Conservation (phyloP, 2,329 filamentous ascomycete species). For the Cladophialophora chaetospira region DNA sequence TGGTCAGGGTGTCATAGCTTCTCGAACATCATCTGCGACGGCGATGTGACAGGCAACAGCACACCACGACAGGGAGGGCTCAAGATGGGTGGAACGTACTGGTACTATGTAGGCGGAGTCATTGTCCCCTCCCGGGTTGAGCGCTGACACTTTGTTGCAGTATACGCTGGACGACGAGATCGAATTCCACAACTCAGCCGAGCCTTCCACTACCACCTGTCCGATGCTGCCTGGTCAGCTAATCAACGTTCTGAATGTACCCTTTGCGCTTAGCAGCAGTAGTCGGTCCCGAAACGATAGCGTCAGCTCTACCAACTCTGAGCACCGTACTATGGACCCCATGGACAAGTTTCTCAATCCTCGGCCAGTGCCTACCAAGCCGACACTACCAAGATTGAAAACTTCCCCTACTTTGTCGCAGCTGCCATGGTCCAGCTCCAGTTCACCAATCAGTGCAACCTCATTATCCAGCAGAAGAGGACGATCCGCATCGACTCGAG, state of each 20-base stretch:
- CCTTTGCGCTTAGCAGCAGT: constrained; percentile 60
- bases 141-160: constrained; percentile 49
- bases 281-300: constrained; percentile 65
- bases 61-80: constrained; percentile 69
- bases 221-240: constrained; percentile 85
- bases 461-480: constrained; percentile 17
- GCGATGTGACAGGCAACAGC: constrained; percentile 60
- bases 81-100: constrained; percentile 91
- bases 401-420: constrained; percentile 42
- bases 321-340: constrained; percentile 76
- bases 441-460: constrained; percentile 31
- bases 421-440: constrained; percentile 25
- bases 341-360: constrained; percentile 74
- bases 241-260: constrained; percentile 82
- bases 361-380: constrained; percentile 55
- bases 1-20: constrained; percentile 90
- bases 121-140: constrained; percentile 4
- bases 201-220: constrained; percentile 75
- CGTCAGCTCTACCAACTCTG: constrained; percentile 59
- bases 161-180: constrained; percentile 79
- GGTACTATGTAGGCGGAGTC: constrained; percentile 77
- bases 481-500: constrained; percentile 31
- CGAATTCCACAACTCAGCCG: constrained; percentile 72
- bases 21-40: constrained; percentile 81
- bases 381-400: constrained; percentile 48